Evolutionary conservation across 192 early-diverging fungal species (phyloP).

Genomic region (Podila clonocystis): DNA sequence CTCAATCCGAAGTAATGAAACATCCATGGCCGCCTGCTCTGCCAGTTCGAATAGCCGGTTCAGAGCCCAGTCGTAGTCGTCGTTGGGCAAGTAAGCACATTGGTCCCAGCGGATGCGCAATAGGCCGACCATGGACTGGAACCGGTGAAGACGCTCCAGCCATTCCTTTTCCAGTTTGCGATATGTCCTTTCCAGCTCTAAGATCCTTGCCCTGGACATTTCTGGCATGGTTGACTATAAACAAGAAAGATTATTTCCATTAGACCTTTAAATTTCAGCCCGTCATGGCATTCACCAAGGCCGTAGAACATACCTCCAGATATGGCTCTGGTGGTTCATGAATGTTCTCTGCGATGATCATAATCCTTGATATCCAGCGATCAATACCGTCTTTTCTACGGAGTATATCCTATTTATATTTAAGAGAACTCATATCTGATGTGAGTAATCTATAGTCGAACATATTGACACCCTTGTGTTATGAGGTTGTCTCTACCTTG

Average conservation of each 20-base stretch:
- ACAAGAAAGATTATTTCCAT: not conserved
- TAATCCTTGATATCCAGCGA: slow-evolving; percentile 37
- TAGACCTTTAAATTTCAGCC: no score
- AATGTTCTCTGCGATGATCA: slow-evolving; percentile 41
- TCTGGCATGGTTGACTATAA: slow-evolving; percentile 14
- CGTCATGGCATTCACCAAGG: no score
- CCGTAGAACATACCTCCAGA: slow-evolving; percentile 10
- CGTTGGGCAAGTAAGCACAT: slow-evolving; percentile 26
- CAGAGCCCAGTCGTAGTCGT: slow-evolving; percentile 35
- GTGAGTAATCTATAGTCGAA: not conserved
- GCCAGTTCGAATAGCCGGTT: slow-evolving; percentile 28
- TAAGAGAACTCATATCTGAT: not conserved
- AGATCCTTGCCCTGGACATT: slow-evolving; percentile 40
- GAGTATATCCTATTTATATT: slow-evolving; percentile 29
- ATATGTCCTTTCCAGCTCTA: slow-evolving; percentile 36
- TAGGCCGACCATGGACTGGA: slow-evolving; percentile 36
- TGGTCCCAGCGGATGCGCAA: slow-evolving; percentile 39
- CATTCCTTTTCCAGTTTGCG: slow-evolving; percentile 40
- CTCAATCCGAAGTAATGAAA: slow-evolving; percentile 32
- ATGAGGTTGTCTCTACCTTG: slow-evolving; percentile 6
- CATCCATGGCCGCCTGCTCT: slow-evolving; percentile 7
- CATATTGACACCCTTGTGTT: not conserved
- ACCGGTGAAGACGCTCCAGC: slow-evolving; percentile 20
- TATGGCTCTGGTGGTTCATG: slow-evolving; percentile 21
- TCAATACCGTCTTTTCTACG: slow-evolving; percentile 28